A percentile compares a stretch with the other conserved stretches of the same genome.
These are phyloP conservation scores for Polytrichum formosum DNA, from an alignment of 225 moss, liverwort and hornwort species.

Conservation along the genomic window DNA sequence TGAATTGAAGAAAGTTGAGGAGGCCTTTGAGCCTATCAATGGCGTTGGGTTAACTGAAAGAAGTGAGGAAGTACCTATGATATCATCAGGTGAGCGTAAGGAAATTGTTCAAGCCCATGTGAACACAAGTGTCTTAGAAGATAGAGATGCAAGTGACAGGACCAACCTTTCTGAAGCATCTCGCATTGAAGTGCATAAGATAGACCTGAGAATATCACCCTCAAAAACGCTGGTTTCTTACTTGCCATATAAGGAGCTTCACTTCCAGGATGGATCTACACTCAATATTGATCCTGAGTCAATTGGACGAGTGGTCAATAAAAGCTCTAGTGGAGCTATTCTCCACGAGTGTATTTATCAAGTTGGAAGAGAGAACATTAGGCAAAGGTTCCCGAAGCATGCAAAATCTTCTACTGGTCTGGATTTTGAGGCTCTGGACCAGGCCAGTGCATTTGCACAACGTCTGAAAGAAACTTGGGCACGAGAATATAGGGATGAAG, in stretches of 20 bases:
- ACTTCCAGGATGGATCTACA: constrained; percentile 30
- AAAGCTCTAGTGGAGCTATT: constrained; percentile 22
- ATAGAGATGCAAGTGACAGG: constrained; percentile 18
- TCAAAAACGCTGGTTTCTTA: constrained; percentile 23
- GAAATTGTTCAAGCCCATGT: not conserved
- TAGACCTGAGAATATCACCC: constrained; percentile 38
- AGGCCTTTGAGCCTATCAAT: constrained; percentile 9
- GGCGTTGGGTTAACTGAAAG: not conserved
- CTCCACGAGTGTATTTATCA: constrained; percentile 32
- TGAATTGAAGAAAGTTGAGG: constrained; percentile 13
- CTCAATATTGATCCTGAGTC: constrained; percentile 24
- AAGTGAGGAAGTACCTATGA: constrained; percentile 9
- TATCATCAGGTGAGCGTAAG: constrained; percentile 2
- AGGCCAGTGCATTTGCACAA: constrained; percentile 24
- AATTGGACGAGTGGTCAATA: constrained; percentile 35
- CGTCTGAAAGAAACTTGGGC: constrained; percentile 50
- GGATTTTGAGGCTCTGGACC: constrained; percentile 35
- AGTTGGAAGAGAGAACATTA: constrained; percentile 21
- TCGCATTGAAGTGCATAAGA: constrained; percentile 8
- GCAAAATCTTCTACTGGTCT: constrained; percentile 36
- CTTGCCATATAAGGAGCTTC: constrained; percentile 17
- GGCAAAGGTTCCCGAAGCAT: constrained; percentile 30
- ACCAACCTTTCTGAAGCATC: constrained; percentile 28
- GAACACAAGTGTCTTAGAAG: constrained; percentile 3
- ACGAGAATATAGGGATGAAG: constrained; percentile 35